phyloP scores from a whole-genome alignment of 2,329 filamentous ascomycete genomes.

The Pseudopithomyces maydicus region DNA sequence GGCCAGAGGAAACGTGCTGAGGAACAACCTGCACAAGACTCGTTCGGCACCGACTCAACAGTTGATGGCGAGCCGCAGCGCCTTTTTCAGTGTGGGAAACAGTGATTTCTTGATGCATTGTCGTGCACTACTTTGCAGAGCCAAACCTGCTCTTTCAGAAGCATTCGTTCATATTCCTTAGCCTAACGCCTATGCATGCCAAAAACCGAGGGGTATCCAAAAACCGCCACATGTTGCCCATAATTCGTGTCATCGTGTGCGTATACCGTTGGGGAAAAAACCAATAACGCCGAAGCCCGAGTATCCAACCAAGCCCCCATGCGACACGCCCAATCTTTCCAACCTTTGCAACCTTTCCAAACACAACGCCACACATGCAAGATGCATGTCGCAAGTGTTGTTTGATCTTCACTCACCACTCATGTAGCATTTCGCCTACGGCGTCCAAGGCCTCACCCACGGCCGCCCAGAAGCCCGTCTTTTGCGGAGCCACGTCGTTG shows the following conservation, averaged over 20 bases:
- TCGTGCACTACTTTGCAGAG: too few relatives aligned
- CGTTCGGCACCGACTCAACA: neutral
- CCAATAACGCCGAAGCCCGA: neutral
- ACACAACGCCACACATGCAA: constrained; percentile 1
- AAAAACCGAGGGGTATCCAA: constrained; percentile 4
- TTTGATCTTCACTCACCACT: constrained; percentile 13
- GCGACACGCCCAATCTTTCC: neutral
- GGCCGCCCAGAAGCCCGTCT: constrained; percentile 16
- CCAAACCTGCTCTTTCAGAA: too few relatives aligned
- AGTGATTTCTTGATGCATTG: too few relatives aligned
- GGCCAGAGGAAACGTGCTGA: neutral
- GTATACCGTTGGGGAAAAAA: neutral
- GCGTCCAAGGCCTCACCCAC: constrained; percentile 21
- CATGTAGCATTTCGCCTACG: constrained; percentile 16
- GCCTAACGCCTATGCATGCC: neutral
- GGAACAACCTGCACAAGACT: neutral
- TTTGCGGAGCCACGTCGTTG: neutral
- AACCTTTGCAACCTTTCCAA: neutral
- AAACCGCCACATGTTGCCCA: neutral
- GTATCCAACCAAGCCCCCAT: neutral
- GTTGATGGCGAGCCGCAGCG: neutral
- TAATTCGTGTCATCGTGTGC: constrained; percentile 5
- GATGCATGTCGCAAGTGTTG: neutral
- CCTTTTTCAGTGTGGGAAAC: neutral
- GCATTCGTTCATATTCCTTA: neutral